Conservation (phyloP, 495 filamentous ascomycete genomes). For the Trichoderma virens region DNA sequence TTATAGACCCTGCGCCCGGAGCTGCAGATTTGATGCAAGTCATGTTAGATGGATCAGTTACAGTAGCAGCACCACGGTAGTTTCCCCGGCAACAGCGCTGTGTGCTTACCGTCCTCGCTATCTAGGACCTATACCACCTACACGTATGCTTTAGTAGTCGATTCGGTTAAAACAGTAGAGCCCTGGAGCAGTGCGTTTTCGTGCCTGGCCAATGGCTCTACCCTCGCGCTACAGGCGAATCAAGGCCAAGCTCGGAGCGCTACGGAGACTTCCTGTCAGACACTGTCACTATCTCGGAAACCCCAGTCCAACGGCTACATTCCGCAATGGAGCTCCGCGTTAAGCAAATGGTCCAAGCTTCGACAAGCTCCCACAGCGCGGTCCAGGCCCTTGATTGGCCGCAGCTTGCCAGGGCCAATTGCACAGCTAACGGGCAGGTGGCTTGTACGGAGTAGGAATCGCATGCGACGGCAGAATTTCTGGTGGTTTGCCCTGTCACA, state of each 20-base stretch:
- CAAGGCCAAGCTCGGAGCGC: neutral
- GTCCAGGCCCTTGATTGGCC: neutral
- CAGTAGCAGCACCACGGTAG: too few species aligned
- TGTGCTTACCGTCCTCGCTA: neutral
- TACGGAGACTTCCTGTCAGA: neutral
- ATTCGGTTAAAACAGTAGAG: too few species aligned
- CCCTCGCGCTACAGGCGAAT: neutral
- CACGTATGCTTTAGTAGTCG: too few species aligned
- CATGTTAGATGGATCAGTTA: neutral
- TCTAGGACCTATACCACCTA: too few species aligned
- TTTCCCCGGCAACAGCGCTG: neutral
- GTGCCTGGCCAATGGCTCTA: too few species aligned
- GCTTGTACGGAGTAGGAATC: neutral
- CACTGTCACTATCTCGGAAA: neutral
- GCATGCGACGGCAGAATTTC: neutral
- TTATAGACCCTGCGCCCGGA: neutral
- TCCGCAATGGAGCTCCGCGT: constrained; percentile 7
- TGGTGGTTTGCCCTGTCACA: constrained; percentile 1
- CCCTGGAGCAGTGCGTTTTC: too few species aligned
- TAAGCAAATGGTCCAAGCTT: neutral
- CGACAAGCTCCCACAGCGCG: neutral
- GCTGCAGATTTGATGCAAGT: constrained; percentile 1
- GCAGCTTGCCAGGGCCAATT: neutral
- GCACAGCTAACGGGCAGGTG: neutral
- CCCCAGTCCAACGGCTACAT: neutral